Evolutionary conservation across 257 asterid species (phyloP), one percentile per base, ranked within the genome.

Genomic region (Nicotiana obtusifolia): DNA sequence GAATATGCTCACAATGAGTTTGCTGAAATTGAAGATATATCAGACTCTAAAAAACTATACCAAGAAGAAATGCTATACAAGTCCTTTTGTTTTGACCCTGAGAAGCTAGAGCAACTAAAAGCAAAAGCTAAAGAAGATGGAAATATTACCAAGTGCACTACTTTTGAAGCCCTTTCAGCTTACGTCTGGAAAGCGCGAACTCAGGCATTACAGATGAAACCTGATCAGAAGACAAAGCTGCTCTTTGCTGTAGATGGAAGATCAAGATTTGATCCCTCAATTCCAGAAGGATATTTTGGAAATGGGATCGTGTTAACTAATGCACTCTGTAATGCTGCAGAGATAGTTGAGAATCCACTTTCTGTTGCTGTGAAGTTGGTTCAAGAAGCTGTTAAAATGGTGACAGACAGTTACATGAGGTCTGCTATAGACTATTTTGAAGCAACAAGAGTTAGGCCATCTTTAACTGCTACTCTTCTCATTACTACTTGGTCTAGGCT

Each of bases 211-310:
- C 81, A 79, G 82, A 82, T 95, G 85, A 92, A 85, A 28, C 93
- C 95, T 7, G 88, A 92, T n/a, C 98, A 93, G 54, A 84, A 91
- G 76, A 91, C 90, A 9, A 95, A 93, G 86, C 98, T 95, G 1
- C 92, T 95, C 7, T 93, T 95, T 35, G 98, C 97, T 8, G 99
- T 95, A 0, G 97, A 95, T 53, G 98, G 97, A 7, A 83, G 99
- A 82, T 78, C 90, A 0, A 82, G 97, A 82, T 95, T 95, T 84
- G 68, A 83, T 22, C 99, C 99, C 3, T 88, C 92, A 1, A 87
- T 95, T 11, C 98, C 97, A 7, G 85, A 90, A 19, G 90, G 87
- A 56, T 95, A 84, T 89, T 92, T 95, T 59, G 99, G 99, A 3
- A 95, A 95, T 64, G 99, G 92, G 19, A 93, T 95, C 5, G 97